Conservation (phyloP, 768 basidiomycete genomes). For the Jaapia argillacea region DNA sequence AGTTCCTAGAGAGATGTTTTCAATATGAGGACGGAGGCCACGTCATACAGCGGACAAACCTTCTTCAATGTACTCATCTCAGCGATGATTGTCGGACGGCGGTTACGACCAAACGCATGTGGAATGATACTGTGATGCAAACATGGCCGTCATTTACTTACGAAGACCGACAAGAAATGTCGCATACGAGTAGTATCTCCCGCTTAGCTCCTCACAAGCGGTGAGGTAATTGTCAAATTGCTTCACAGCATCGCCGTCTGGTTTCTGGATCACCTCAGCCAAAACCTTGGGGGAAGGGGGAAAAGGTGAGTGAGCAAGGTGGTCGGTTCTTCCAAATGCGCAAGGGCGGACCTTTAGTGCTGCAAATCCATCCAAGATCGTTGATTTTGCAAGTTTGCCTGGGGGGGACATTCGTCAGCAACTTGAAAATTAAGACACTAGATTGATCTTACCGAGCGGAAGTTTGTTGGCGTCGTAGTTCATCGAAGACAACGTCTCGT, state of each 20-base stretch:
- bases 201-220: conserved; percentile 39
- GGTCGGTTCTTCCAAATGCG: too few species aligned
- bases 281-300: conserved; percentile 4
- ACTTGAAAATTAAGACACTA: too few species aligned
- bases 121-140: conserved; percentile 41
- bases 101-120: conserved; percentile 45
- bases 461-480: conserved; percentile 60
- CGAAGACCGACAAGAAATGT: conserved; percentile 8
- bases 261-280: conserved; percentile 38
- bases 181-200: conserved; percentile 44
- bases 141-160: neutral
- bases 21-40: neutral
- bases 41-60: conserved; percentile 14
- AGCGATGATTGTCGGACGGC: conserved; percentile 36
- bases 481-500: conserved; percentile 47
- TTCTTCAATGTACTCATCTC: conserved; percentile 27
- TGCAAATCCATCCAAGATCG: conserved; percentile 47
- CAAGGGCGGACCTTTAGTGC: conserved; percentile 39
- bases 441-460: conserved; percentile 45
- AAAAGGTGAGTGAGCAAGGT: neutral
- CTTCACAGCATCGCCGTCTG: conserved; percentile 27
- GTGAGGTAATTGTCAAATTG: conserved; percentile 24
- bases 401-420: too few species aligned
- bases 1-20: conserved; percentile 31
- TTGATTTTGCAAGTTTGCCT: conserved; percentile 53